phyloP scores from a whole-genome alignment of 1,284 basidiomycete species.

The Ganoderma boninense region DNA sequence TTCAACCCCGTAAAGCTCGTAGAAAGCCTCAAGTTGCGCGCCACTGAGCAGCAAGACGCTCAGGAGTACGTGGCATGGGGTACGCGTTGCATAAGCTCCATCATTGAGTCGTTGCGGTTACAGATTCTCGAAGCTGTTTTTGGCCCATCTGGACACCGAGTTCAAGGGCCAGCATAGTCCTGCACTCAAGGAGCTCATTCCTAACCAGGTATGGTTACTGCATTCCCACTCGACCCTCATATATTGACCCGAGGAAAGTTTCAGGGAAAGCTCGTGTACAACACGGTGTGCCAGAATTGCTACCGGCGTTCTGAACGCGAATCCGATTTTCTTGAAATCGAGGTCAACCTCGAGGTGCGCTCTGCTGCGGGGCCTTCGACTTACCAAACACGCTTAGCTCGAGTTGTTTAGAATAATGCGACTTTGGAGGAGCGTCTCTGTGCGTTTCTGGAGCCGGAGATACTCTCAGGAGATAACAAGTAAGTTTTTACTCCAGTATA shows the following conservation, averaged over 20 bases:
- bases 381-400: background rate
- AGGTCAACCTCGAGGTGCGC: slow-evolving; percentile 79
- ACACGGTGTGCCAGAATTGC: slow-evolving; percentile 80
- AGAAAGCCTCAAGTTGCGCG: slow-evolving; percentile 81
- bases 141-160: slow-evolving; percentile 85
- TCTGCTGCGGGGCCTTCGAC: slow-evolving; percentile 8
- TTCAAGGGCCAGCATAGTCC: slow-evolving; percentile 80
- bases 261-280: slow-evolving; percentile 83
- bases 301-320: slow-evolving; percentile 69
- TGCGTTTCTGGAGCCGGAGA: slow-evolving; percentile 71
- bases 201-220: slow-evolving; percentile 65
- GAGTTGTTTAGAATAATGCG: slow-evolving; percentile 62
- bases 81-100: slow-evolving; percentile 9
- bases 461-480: slow-evolving; percentile 84
- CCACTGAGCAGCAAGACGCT: slow-evolving; percentile 91
- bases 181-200: slow-evolving; percentile 69
- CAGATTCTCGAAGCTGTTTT: slow-evolving; percentile 94
- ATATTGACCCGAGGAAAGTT: slow-evolving; percentile 61
- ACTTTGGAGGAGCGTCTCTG: slow-evolving; percentile 77
- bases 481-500: slow-evolving; percentile 41
- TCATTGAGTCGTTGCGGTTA: slow-evolving; percentile 10
- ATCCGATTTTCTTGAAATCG: slow-evolving; percentile 84
- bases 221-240: background rate
- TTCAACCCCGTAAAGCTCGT: slow-evolving; percentile 88
- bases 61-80: slow-evolving; percentile 73